Base-by-base conservation (phyloP, 2,329 filamentous ascomycete genomes). In the Pestalotiopsis sp. region DNA sequence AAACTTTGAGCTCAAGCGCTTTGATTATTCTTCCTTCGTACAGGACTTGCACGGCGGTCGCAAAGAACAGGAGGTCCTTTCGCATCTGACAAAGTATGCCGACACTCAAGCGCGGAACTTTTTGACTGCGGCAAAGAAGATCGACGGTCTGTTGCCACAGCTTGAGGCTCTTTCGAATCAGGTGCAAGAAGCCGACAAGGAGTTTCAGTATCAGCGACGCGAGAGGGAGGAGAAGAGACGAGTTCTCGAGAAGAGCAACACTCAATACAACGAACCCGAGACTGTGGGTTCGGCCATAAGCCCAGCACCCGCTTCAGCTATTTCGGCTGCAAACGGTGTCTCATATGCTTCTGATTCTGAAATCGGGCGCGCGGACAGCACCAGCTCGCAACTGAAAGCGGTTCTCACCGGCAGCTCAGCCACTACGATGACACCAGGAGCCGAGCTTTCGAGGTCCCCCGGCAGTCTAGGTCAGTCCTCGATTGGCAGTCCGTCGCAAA, bases 1-100 rank as follows among this genome's bases (percentile, higher is more conserved):
- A 59, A 97, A 94, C 74, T 99, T 99, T 76, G 96, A 99, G 83
- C 87, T 99, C 68, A 98, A 97, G 83, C 91, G 97, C 11, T 99
- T 99, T 76, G 97, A 99, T 80, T 99, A 99, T 79, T 98, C 95
- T 3, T 97, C 94, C 14, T 99, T 98, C 77, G 97, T 99, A 93
- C 95, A 98, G 76, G 96, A 99, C 83, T 86, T 99, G n/a, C 96
- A 98, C 72, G 96, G 96, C 38, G 96, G 96, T n/a, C 91, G 96
- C 71, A 99, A 98, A 79, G 96, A 99, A 76, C 96, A 98, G 77
- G 96, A 99, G 79, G 93, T 99, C 4, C 82, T 99, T 38, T 98
- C 95, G 1, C 93, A 98, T 77, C 86, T 99, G 39, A 99, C 96
- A 1, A 95, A 92, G 77, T 99, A 95, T 78, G 97, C 97, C 11